phyloP scores from a whole-genome alignment of 2,329 filamentous ascomycete genomes.

The Calonectria crousiana region DNA sequence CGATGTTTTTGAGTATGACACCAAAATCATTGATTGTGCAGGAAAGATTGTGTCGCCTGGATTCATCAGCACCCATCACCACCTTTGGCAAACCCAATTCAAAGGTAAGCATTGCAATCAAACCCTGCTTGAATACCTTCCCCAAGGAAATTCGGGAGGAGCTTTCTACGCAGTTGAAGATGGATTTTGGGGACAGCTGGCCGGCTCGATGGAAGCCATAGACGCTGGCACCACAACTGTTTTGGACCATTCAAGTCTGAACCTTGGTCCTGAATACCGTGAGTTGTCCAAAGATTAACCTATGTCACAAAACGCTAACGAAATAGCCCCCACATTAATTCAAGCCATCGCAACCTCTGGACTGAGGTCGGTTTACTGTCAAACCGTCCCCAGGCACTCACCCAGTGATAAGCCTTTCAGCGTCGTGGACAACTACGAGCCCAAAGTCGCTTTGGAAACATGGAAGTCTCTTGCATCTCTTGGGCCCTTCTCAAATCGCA shows the following conservation, averaged over 20 bases:
- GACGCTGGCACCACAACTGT: neutral
- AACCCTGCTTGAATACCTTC: neutral
- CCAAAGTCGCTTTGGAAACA: neutral
- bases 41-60: constrained; percentile 25
- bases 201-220: neutral
- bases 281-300: neutral
- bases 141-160: neutral
- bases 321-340: neutral
- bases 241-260: neutral
- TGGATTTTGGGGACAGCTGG: neutral
- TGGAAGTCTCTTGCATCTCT: neutral
- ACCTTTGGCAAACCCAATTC: constrained; percentile 21
- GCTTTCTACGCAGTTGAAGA: neutral
- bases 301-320: neutral
- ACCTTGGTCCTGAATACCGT: neutral
- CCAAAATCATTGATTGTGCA: neutral
- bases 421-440: neutral
- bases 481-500: neutral
- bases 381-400: neutral
- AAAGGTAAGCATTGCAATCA: constrained; percentile 21
- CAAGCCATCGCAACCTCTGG: neutral
- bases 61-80: constrained; percentile 26
- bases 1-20: neutral
- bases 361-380: neutral
- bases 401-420: neutral